A percentile compares a stretch with the other conserved stretches of the same genome.
Evolutionary conservation across 2,329 filamentous ascomycete species (phyloP).

Genomic region (Verticillium klebahnii): DNA sequence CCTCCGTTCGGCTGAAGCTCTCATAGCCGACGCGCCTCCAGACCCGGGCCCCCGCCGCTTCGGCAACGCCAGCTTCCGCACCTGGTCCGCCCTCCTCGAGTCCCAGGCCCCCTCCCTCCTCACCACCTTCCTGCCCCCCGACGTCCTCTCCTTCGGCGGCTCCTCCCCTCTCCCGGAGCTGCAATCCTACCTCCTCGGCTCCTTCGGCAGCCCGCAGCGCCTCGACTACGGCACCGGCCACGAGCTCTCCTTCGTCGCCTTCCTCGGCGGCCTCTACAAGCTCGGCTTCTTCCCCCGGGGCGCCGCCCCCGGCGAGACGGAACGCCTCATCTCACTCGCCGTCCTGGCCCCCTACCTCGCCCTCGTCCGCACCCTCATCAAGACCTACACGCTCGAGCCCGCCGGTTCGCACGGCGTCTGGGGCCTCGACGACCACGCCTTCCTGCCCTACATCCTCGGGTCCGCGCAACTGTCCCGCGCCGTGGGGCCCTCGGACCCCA

Average conservation of each 20-base stretch:
- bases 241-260: slow-evolving; percentile 91
- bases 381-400: slow-evolving; percentile 89
- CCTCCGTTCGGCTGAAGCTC: slow-evolving; percentile 56
- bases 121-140: slow-evolving; percentile 20
- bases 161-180: slow-evolving; percentile 8
- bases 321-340: slow-evolving; percentile 76
- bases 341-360: slow-evolving; percentile 82
- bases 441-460: slow-evolving; percentile 90
- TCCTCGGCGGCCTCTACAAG: slow-evolving; percentile 88
- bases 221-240: slow-evolving; percentile 96
- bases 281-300: slow-evolving; percentile 61
- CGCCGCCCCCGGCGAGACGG: slow-evolving; percentile 45
- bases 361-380: slow-evolving; percentile 76
- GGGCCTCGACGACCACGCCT: slow-evolving; percentile 97
- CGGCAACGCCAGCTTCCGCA: slow-evolving; percentile 86
- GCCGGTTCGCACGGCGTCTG: slow-evolving; percentile 96
- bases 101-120: slow-evolving; percentile 53
- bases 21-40: slow-evolving; percentile 77
- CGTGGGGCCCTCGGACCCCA: slow-evolving; percentile 56
- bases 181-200: slow-evolving; percentile 68
- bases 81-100: slow-evolving; percentile 71
- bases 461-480: slow-evolving; percentile 84
- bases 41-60: slow-evolving; percentile 84
- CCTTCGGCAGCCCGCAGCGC: slow-evolving; percentile 82
- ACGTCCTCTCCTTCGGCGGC: slow-evolving; percentile 14